These are phyloP conservation scores for Chalciporus piperatus DNA, from an alignment of 768 basidiomycete genomes.

Conservation along the genomic window DNA sequence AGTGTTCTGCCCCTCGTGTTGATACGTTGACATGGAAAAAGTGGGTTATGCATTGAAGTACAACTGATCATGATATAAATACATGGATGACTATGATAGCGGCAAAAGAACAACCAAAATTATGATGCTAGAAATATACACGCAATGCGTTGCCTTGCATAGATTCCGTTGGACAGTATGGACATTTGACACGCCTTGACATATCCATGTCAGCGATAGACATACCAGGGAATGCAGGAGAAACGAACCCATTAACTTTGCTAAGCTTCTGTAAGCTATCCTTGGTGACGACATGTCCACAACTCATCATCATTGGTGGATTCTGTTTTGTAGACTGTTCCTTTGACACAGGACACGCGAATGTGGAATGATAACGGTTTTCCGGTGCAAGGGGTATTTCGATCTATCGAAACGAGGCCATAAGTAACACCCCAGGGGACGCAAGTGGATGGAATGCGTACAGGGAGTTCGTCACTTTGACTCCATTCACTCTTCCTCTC, in stretches of 20 bases:
- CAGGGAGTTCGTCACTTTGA: conserved; percentile 85
- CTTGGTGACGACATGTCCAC: conserved; percentile 93
- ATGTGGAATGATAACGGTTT: conserved; percentile 94
- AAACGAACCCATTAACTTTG: conserved; percentile 77
- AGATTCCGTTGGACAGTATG: conserved; percentile 91
- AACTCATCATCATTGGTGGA: conserved; percentile 97
- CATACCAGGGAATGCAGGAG: conserved; percentile 2
- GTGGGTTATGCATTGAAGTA: conserved; percentile 5
- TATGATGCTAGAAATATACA: conserved; percentile 55
- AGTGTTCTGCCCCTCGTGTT: neutral
- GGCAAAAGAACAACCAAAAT: neutral
- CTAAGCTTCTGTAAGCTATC: conserved; percentile 89
- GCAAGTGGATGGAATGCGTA: conserved; percentile 29
- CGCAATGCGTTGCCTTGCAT: conserved; percentile 50
- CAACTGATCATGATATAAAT: conserved; percentile 5
- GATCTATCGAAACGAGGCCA: conserved; percentile 52
- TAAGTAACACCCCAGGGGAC: neutral
- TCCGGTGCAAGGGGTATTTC: conserved; percentile 86
- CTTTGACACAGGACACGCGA: conserved; percentile 96
- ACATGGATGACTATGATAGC: neutral
- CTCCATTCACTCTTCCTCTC: conserved; percentile 93
- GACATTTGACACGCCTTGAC: conserved; percentile 87
- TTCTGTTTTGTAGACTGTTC: conserved; percentile 92
- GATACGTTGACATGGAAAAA: neutral
- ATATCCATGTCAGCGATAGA: neutral